Base-by-base conservation (phyloP, 306 rosid species). In the Cucurbita maxima region DNA sequence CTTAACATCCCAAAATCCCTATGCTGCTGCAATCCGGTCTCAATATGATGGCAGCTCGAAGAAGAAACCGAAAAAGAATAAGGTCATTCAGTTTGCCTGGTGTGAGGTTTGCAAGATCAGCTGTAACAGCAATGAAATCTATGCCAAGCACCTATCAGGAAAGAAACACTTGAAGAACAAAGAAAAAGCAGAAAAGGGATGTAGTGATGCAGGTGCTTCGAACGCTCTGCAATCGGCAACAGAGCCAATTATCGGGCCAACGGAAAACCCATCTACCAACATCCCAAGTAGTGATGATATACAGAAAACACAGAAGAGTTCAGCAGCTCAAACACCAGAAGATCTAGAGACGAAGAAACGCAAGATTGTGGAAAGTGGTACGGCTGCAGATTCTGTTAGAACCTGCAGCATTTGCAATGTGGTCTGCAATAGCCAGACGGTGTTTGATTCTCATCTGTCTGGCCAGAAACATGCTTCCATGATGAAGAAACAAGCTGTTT, bases 381-480 rank as follows among this genome's bases (percentile, higher is more conserved):
- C 84, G 36, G 80, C 76, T 7, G 88, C 72, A 5, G 41, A n/a
- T 57, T 75, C 75, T 37, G 78, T 87, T 58, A 87, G 77, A 76
- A 50, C 57, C 7, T 85, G 97, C 79, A 74, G 72, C 5, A 43
- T 85, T 30, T 90, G 95, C 78, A 87, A 84, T 69, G 97, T 90
- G 74, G 92, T 87, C 44, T 90, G 97, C 74, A 87, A 90, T 71
- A 88, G 95, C 79, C 74, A 81, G 48, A 80, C 69, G 0, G 92
- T 86, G 19, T 85, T 73, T 59, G 37, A 71, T 41, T 63, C 48
- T 63, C 92, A 90, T 79, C 83, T 90, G n/a, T 10, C 58, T 5
- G 91, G 96, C 10, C 88, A 90, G 63, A 90, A 86, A 72, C 96
- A 90, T 19, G 79, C 74, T 43, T 80, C 86, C 36, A 84, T 77